phyloP scores from a whole-genome alignment of 169 alveolate species.

The Eimeria zaria region DNA sequence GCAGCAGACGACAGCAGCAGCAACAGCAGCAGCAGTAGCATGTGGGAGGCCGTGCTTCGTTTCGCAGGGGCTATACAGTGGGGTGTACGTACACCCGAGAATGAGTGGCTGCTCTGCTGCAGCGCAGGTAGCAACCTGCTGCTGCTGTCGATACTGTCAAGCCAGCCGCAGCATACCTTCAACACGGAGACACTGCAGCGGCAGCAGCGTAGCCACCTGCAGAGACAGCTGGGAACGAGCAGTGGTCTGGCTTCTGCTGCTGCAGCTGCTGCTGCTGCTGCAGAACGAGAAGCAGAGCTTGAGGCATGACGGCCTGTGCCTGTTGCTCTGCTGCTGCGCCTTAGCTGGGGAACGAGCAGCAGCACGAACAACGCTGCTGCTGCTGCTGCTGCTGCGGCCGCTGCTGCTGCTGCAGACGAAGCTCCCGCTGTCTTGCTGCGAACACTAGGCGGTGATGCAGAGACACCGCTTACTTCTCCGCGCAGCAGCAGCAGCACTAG shows the following conservation, averaged over 20 bases:
- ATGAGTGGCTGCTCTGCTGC: slow-evolving; percentile 44
- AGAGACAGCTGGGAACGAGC: slow-evolving; percentile 54
- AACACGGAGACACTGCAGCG: slow-evolving; percentile 1
- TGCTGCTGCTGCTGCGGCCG: too few species aligned
- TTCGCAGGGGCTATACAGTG: neutral
- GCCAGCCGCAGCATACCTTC: neutral
- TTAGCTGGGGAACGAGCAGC: neutral
- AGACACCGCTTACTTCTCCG: too few species aligned
- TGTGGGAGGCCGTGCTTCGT: slow-evolving; percentile 48
- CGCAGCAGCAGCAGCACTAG: neutral
- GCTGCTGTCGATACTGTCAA: slow-evolving; percentile 14
- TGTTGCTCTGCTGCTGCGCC: neutral
- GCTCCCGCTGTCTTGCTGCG: too few species aligned
- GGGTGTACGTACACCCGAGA: slow-evolving; percentile 61
- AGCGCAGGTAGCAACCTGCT: slow-evolving; percentile 25
- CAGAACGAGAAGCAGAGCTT: neutral
- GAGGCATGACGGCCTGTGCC: neutral
- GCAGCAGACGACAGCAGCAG: neutral
- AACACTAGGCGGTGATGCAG: too few species aligned
- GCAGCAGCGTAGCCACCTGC: slow-evolving; percentile 59
- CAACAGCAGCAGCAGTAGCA: slow-evolving; percentile 27
- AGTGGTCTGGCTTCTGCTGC: slow-evolving; percentile 52
- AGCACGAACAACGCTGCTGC: too few species aligned
- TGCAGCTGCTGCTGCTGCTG: slow-evolving; percentile 41
- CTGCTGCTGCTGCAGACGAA: too few species aligned